phyloP scores from a whole-genome alignment of 129 eudicot genomes.

The Flaveria robusta region DNA sequence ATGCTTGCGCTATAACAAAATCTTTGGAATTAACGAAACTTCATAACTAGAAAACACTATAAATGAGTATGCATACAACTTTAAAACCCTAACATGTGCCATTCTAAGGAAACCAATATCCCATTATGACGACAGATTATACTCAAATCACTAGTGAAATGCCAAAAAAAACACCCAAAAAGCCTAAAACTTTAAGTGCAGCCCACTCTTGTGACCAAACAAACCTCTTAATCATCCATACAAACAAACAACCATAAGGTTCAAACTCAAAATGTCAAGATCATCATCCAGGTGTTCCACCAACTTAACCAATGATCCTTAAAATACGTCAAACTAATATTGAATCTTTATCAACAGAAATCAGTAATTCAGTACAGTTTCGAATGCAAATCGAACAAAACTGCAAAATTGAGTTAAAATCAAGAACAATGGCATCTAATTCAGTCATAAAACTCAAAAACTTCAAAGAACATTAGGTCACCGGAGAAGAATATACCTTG shows the following conservation, averaged over 20 bases:
- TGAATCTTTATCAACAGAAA: too few species aligned
- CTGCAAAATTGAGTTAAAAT: neutral
- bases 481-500: constrained; percentile 46
- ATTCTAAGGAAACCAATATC: neutral
- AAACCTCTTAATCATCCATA: neutral
- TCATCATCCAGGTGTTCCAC: too few species aligned
- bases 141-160: neutral
- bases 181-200: neutral
- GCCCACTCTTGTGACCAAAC: neutral
- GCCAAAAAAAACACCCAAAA: neutral
- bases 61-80: neutral
- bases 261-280: too few species aligned
- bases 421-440: too few species aligned
- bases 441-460: too few species aligned
- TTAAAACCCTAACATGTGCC: neutral
- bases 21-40: neutral
- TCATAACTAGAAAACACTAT: neutral
- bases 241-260: neutral
- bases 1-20: neutral
- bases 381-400: neutral
- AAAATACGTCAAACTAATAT: neutral
- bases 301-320: too few species aligned
- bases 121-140: neutral
- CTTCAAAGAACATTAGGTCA: too few species aligned
- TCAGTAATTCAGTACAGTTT: too few species aligned